These are phyloP conservation scores for Pleomassaria siparia DNA, from an alignment of 2,329 filamentous ascomycete genomes.

Conservation along the genomic window DNA sequence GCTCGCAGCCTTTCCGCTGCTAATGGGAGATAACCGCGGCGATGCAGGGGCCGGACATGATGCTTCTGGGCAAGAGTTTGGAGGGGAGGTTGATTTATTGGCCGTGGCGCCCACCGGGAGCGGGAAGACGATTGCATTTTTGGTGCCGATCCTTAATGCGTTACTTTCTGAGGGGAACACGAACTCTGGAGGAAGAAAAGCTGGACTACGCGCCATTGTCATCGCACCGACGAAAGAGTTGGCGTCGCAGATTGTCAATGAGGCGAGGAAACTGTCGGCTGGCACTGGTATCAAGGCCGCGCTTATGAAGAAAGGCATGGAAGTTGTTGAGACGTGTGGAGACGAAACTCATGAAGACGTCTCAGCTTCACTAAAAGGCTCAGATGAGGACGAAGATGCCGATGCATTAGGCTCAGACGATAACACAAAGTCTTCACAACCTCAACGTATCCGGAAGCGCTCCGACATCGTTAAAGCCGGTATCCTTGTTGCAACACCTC, in stretches of 20 bases:
- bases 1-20: constrained; percentile 77
- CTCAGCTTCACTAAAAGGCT: constrained; percentile 38
- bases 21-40: constrained; percentile 57
- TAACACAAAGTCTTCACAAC: constrained; percentile 38
- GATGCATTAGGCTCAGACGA: constrained; percentile 35
- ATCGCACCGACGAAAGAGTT: constrained; percentile 55
- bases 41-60: background rate
- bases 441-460: constrained; percentile 39
- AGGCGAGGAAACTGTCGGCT: constrained; percentile 77
- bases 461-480: constrained; percentile 68
- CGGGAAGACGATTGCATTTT: constrained; percentile 91
- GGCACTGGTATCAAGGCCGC: constrained; percentile 79
- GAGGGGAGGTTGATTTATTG: constrained; percentile 68
- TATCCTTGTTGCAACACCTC: constrained; percentile 78
- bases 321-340: constrained; percentile 48
- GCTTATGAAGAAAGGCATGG: constrained; percentile 84
- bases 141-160: constrained; percentile 82
- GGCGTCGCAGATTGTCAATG: constrained; percentile 57
- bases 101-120: constrained; percentile 93
- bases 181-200: constrained; percentile 12
- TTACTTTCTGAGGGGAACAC: constrained; percentile 50
- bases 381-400: constrained; percentile 40
- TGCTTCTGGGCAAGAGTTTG: constrained; percentile 22
- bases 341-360: constrained; percentile 41
- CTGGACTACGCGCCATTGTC: constrained; percentile 45